Conservation (phyloP, 2,329 filamentous ascomycete genomes). For the Cladosporium oxysporum region DNA sequence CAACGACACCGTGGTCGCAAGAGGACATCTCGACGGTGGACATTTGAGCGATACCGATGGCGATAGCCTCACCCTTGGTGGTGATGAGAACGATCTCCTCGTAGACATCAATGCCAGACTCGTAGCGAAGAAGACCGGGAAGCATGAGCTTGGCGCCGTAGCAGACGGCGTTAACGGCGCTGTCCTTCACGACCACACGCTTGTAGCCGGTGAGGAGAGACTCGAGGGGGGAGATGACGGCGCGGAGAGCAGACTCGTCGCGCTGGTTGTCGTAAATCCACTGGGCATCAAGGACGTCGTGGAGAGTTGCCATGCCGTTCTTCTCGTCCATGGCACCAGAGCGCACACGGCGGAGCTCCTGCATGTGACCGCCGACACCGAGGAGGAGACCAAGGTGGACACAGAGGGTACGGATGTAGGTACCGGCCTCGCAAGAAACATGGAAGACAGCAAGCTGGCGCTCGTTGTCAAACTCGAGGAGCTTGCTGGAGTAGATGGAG, state of each 20-base stretch:
- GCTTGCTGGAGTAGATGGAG: constrained; percentile 95
- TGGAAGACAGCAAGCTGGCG: constrained; percentile 97
- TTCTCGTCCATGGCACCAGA: constrained; percentile 94
- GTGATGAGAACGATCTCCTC: constrained; percentile 98
- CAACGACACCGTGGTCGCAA: constrained; percentile 95
- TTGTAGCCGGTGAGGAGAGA: constrained; percentile 91
- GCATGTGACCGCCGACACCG: constrained; percentile 94
- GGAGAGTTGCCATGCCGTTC: constrained; percentile 85
- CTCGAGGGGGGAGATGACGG: constrained; percentile 89
- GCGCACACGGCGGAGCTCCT: constrained; percentile 91
- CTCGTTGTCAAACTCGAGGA: constrained; percentile 96
- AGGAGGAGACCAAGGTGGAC: constrained; percentile 80
- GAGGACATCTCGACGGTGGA: constrained; percentile 95
- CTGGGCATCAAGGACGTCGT: constrained; percentile 94
- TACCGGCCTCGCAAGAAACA: constrained; percentile 98
- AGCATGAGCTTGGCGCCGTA: constrained; percentile 99
- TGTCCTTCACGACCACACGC: constrained; percentile 96
- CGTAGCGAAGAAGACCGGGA: constrained; percentile 90
- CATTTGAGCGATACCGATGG: constrained; percentile 95
- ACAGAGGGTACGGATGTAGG: constrained; percentile 97
- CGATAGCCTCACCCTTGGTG: constrained; percentile 98
- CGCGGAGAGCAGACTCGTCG: constrained; percentile 89
- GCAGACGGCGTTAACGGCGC: constrained; percentile 93
- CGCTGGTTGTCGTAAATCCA: constrained; percentile 95
- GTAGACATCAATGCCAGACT: constrained; percentile 86